Percentiles rank a stretch among this genome's conserved stretches.
These are phyloP conservation scores for Amylocarpus encephaloides DNA, from an alignment of 2,329 filamentous ascomycete species.

Conservation along the genomic window DNA sequence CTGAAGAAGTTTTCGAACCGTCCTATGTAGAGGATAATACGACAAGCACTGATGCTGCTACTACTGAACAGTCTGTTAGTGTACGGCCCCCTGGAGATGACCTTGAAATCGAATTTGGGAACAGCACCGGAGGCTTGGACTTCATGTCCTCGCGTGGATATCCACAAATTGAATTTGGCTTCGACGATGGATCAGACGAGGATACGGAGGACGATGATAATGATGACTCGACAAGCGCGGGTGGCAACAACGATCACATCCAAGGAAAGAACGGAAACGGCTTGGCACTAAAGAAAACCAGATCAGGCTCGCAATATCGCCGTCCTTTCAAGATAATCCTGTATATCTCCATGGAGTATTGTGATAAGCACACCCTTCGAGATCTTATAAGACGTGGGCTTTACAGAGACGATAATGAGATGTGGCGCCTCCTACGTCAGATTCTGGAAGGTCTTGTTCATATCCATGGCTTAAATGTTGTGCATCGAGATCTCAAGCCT, in stretches of 20 bases:
- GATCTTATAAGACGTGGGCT: constrained; percentile 77
- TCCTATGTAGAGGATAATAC: constrained; percentile 49
- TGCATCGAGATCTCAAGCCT: constrained; percentile 92
- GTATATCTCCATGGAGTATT: constrained; percentile 99
- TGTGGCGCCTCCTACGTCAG: constrained; percentile 88
- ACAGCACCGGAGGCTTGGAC: constrained; percentile 74
- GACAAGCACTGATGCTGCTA: constrained; percentile 41
- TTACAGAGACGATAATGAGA: constrained; percentile 66
- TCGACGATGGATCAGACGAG: constrained; percentile 35
- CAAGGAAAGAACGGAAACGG: constrained; percentile 14
- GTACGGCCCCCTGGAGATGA: constrained; percentile 24
- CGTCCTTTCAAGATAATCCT: constrained; percentile 64
- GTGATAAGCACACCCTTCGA: constrained; percentile 78
- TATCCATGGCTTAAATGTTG: constrained; percentile 85
- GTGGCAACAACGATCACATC: constrained; percentile 33
- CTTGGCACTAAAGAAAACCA: constrained; percentile 24
- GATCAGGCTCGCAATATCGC: constrained; percentile 34
- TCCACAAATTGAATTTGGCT: constrained; percentile 71
- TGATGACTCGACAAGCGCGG: constrained; percentile 38
- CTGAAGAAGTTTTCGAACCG: constrained; percentile 61
- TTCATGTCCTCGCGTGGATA: constrained; percentile 82
- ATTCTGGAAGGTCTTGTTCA: constrained; percentile 84
- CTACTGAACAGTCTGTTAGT: constrained; percentile 23
- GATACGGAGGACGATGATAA: constrained; percentile 42
- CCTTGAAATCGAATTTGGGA: constrained; percentile 26